Evolutionary conservation across 306 rosid species (phyloP), one percentile per base, ranked within the genome.

Genomic region (Glycine latifolia): DNA sequence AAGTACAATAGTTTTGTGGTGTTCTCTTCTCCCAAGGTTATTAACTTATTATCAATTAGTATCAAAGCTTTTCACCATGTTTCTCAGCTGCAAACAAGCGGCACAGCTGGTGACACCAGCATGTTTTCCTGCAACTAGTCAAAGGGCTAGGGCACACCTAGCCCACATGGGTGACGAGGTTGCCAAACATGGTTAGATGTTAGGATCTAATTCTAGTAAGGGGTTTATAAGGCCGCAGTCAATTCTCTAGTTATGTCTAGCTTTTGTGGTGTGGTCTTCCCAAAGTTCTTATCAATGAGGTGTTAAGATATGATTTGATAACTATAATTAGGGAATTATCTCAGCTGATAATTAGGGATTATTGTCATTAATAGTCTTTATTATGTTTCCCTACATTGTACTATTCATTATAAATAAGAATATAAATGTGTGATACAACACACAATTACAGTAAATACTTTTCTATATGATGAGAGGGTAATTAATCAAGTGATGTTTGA

Each of bases 401-500:
- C 31, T 26, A 26, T 26, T 26, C 31, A 26, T 26, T 26, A 26
- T 1, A 26, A 26, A 26, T 26, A 26, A 26, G 31, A 26, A 26
- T 26, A 26, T 26, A 26, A 1, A 26, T 26, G 31, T 26, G 31
- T 26, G 31, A 26, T 26, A 26, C 31, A 26, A 26, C 31, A 26
- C 31, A 26, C 31, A 26, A 26, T 26, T 26, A 26, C 31, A 26
- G 31, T 26, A 26, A 26, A 26, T 26, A 26, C 31, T 26, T 26
- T 26, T 26, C 31, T 26, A 26, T 26, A 26, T 26, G 31, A 60
- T 3, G 13, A 60, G 82, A 44, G 71, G 31, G 87, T 55, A 39
- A 62, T 35, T 70, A 77, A 73, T 69, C 82, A 80, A 62, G 73
- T 71, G 50, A 20, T 46, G 68, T 62, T 55, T 69, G 76, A 50